Conservation (phyloP, 768 basidiomycete genomes). For the Pholiota molesta region DNA sequence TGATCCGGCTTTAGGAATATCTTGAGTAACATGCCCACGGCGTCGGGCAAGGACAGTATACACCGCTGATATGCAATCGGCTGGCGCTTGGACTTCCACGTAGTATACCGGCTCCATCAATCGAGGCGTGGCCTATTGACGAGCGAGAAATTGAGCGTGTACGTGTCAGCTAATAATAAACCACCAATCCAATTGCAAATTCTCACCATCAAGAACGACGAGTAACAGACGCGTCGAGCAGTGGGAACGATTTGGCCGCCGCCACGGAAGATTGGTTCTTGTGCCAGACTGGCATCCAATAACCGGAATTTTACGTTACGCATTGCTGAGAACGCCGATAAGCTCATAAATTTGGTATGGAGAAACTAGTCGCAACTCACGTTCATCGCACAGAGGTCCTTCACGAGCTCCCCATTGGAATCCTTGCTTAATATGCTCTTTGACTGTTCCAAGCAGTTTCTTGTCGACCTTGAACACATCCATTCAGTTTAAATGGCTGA, state of each 20-base stretch:
- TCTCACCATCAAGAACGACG: slow-evolving; percentile 95
- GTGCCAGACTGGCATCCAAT: slow-evolving; percentile 88
- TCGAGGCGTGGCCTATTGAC: slow-evolving; percentile 82
- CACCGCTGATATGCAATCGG: slow-evolving; percentile 97
- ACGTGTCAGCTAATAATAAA: slow-evolving; percentile 21
- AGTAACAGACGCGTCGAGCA: slow-evolving; percentile 98
- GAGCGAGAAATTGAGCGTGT: slow-evolving; percentile 5
- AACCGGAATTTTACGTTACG: slow-evolving; percentile 98
- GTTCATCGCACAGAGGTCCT: slow-evolving; percentile 97
- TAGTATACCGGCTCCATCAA: slow-evolving; percentile 98
- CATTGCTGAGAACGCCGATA: slow-evolving; percentile 67
- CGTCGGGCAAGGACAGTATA: slow-evolving; percentile 98
- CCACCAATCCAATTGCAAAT: slow-evolving; percentile 1
- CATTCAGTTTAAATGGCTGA: neutral
- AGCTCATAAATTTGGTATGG: neutral
- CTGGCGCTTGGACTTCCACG: slow-evolving; percentile 99
- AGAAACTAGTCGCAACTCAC: slow-evolving; percentile 54
- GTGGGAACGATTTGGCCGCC: slow-evolving; percentile 99
- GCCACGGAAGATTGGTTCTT: slow-evolving; percentile 96
- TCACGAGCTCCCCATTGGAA: slow-evolving; percentile 99
- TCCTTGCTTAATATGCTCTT: slow-evolving; percentile 96
- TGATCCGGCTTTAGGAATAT: slow-evolving; percentile 96
- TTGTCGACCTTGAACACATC: slow-evolving; percentile 74
- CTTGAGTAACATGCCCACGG: slow-evolving; percentile 98
- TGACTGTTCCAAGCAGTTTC: slow-evolving; percentile 85